These are phyloP conservation scores for Kwoniella shivajii DNA, from an alignment of 1,284 basidiomycete species.

Conservation along the genomic window DNA sequence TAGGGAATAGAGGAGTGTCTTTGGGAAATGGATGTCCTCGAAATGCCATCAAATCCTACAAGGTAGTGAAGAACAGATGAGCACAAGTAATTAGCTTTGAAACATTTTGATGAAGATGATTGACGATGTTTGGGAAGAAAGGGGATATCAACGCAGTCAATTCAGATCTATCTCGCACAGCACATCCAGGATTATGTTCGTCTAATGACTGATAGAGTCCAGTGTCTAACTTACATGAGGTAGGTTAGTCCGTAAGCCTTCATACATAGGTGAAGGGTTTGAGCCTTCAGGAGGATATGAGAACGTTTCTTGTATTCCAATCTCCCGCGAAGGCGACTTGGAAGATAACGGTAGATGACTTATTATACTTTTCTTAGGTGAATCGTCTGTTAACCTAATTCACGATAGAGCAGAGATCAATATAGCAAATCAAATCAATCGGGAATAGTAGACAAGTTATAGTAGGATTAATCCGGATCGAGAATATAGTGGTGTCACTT, in stretches of 20 bases:
- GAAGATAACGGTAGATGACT: not conserved
- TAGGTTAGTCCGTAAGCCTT: slow-evolving; percentile 52
- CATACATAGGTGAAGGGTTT: slow-evolving; percentile 50
- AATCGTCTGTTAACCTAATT: slow-evolving; percentile 28
- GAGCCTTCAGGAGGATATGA: slow-evolving; percentile 25
- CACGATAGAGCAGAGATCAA: not conserved
- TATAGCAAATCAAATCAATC: too few species aligned
- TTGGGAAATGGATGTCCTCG: slow-evolving; percentile 29
- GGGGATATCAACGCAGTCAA: too few species aligned
- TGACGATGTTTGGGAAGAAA: too few species aligned
- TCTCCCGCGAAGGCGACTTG: not conserved
- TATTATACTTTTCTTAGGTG: slow-evolving; percentile 17
- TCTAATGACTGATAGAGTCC: too few species aligned
- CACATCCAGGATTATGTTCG: too few species aligned
- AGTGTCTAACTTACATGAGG: slow-evolving; percentile 43
- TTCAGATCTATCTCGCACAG: too few species aligned
- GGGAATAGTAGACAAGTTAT: not conserved
- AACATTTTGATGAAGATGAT: too few species aligned
- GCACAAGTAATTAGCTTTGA: too few species aligned
- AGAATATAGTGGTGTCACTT: slow-evolving; percentile 11
- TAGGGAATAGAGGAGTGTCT: slow-evolving; percentile 26
- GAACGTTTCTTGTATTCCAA: slow-evolving; percentile 18
- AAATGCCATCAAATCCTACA: slow-evolving; percentile 39
- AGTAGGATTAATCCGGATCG: not conserved
- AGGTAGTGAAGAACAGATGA: too few species aligned